Percentiles rank a stretch among this genome's conserved stretches.
phyloP scores from a whole-genome alignment of 495 filamentous ascomycete genomes.

The Xylaria sp. region DNA sequence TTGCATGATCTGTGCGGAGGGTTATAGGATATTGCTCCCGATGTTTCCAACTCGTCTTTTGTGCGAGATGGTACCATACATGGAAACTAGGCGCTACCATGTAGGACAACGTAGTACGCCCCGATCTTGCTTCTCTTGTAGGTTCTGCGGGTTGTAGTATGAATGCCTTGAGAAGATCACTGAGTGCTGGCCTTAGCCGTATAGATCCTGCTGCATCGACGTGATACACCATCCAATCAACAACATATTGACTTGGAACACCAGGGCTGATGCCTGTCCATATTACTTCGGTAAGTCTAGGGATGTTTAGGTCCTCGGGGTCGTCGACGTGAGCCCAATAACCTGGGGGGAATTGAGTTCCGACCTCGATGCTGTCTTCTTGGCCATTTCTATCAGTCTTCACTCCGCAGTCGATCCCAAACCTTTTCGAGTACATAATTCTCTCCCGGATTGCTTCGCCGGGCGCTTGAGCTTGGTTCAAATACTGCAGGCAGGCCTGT shows the following conservation, averaged over 20 bases:
- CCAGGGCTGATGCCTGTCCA: too few species aligned
- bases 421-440: background rate
- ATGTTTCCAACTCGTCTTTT: too few species aligned
- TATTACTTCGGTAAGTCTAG: background rate
- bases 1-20: too few species aligned
- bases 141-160: background rate
- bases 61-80: background rate
- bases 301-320: background rate
- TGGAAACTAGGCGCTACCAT: background rate
- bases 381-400: background rate
- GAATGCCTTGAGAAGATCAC: background rate
- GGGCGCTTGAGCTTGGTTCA: background rate
- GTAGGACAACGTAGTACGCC: background rate
- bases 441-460: background rate
- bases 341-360: background rate
- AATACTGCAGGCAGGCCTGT: background rate
- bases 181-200: background rate
- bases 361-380: background rate
- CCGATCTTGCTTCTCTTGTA: background rate
- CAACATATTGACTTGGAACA: background rate
- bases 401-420: background rate
- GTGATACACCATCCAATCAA: background rate
- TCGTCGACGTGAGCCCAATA: background rate
- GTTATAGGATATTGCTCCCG: too few species aligned
- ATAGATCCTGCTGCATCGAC: background rate